These are phyloP conservation scores for Luzula sylvatica DNA, from an alignment of 176 grass and related monocot species.

Conservation along the genomic window DNA sequence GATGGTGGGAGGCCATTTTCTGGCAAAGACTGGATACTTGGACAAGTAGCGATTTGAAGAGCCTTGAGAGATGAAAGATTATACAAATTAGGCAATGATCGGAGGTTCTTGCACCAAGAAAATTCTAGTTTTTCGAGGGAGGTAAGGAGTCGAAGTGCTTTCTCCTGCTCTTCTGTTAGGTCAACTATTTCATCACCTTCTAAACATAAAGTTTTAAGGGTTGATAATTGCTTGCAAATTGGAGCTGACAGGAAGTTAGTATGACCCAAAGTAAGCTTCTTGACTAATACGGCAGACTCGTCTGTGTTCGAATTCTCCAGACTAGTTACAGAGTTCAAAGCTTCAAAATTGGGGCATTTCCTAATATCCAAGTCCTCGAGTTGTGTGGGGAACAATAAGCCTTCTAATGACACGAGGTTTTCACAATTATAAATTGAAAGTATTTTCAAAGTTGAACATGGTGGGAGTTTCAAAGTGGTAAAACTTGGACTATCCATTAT, in stretches of 20 bases:
- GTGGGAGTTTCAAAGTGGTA: constrained; percentile 7
- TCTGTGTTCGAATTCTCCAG: background rate
- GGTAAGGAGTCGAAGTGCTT: constrained; percentile 17
- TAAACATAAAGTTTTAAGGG: background rate
- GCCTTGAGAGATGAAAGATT: constrained; percentile 9
- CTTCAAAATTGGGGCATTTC: background rate
- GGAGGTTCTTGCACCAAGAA: constrained; percentile 5
- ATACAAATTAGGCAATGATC: constrained; percentile 15
- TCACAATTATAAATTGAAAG: constrained; percentile 5
- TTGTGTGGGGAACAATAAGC: constrained; percentile 6
- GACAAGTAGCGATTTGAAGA: constrained; percentile 17
- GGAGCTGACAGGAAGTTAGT: background rate
- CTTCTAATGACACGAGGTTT: background rate
- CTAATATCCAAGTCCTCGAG: background rate
- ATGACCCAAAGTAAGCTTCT: constrained; percentile 17
- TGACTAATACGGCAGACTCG: background rate
- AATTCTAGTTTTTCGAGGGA: constrained; percentile 19
- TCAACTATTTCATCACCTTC: background rate
- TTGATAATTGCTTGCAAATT: background rate
- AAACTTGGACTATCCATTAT: constrained; percentile 13
- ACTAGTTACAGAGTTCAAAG: background rate
- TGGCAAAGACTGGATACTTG: constrained; percentile 15
- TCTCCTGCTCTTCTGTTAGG: background rate
- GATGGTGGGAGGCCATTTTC: constrained; percentile 17
- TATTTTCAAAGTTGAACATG: constrained; percentile 12